Evolutionary conservation across 306 rosid genomes (phyloP).

Genomic region (Medicago ruthenica): DNA sequence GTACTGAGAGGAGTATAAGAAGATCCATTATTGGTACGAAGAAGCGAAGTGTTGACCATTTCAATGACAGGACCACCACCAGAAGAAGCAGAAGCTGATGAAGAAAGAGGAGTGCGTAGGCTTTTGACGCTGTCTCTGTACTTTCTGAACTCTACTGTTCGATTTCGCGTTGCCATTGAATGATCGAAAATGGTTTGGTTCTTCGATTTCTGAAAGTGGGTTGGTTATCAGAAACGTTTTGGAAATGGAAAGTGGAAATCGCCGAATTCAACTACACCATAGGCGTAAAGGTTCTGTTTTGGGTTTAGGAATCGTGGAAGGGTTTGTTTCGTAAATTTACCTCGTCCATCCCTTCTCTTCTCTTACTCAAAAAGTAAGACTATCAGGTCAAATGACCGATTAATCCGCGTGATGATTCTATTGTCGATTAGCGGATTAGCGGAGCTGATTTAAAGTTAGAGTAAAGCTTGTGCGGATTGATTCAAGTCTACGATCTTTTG

Average conservation of each 20-base stretch:
- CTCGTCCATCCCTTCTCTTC: too few species aligned
- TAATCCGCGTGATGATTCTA: too few species aligned
- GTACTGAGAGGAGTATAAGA: slow-evolving; percentile 76
- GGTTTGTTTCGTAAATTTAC: neutral
- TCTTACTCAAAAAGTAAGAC: too few species aligned
- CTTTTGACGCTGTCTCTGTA: slow-evolving; percentile 82
- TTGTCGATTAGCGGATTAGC: too few species aligned
- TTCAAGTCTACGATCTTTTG: too few species aligned
- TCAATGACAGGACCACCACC: slow-evolving; percentile 69
- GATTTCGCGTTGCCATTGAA: slow-evolving; percentile 81
- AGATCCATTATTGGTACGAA: slow-evolving; percentile 63
- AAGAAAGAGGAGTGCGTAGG: slow-evolving; percentile 73
- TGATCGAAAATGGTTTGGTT: neutral
- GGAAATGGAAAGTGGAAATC: neutral
- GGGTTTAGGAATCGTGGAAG: slow-evolving; percentile 2
- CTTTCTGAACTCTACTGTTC: slow-evolving; percentile 56
- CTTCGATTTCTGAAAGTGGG: neutral
- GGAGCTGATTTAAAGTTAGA: too few species aligned
- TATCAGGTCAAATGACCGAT: too few species aligned
- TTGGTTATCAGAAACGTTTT: neutral
- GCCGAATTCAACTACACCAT: neutral
- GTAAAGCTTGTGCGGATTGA: too few species aligned
- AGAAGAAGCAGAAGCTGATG: slow-evolving; percentile 60
- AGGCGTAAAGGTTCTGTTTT: neutral
- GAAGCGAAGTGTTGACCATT: slow-evolving; percentile 69